These are phyloP conservation scores for Scedosporium minutisporum DNA, from an alignment of 2,329 filamentous ascomycete genomes.

Conservation along the genomic window DNA sequence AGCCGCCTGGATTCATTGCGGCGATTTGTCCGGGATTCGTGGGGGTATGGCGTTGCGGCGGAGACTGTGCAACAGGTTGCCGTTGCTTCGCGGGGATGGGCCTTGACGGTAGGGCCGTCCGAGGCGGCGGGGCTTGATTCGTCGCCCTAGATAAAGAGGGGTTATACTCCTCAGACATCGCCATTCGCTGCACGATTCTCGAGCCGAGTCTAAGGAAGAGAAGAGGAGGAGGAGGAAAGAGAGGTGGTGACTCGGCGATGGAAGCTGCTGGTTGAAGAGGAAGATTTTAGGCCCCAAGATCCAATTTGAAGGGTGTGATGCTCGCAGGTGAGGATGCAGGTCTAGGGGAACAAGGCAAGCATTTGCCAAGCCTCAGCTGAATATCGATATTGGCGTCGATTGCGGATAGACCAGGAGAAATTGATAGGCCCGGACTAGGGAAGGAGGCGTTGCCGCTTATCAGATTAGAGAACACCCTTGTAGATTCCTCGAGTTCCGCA, in stretches of 20 bases:
- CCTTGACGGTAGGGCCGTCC: conserved; percentile 4
- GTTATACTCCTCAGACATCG: conserved; percentile 6
- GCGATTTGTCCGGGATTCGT: background rate
- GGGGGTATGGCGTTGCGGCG: background rate
- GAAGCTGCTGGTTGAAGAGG: background rate
- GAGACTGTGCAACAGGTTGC: conserved; percentile 3
- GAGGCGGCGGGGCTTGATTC: background rate
- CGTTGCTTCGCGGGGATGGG: conserved; percentile 1
- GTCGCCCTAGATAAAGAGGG: conserved; percentile 1
- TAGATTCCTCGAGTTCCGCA: background rate
- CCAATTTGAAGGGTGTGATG: background rate
- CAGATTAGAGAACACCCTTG: background rate
- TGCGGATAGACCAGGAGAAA: background rate
- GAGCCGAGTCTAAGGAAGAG: background rate
- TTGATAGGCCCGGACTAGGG: background rate
- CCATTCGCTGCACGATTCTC: background rate
- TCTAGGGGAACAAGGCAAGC: background rate
- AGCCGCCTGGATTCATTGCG: background rate
- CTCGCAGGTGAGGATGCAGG: background rate
- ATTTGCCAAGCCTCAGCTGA: background rate
- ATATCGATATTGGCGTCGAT: background rate
- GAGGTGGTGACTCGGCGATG: background rate
- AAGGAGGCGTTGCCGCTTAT: background rate
- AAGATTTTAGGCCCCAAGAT: background rate
- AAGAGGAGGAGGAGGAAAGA: background rate